Evolutionary conservation across 768 basidiomycete species (phyloP), one percentile per base, ranked within the genome.

Genomic region (Dentipellis sp.): DNA sequence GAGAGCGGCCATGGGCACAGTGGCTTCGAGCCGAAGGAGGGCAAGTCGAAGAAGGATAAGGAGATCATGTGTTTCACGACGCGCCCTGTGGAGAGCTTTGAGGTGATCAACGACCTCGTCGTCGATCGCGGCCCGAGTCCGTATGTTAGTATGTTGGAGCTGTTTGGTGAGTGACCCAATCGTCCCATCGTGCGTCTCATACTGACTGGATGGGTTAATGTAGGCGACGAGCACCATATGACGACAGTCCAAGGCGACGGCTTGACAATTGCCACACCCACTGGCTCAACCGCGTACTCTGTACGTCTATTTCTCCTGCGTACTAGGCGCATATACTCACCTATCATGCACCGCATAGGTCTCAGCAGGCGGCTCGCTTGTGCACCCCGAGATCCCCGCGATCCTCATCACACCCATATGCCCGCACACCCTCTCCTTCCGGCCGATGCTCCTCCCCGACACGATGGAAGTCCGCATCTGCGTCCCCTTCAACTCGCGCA

Each of bases 231-330:
- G 61, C 92, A 99, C 70, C 97, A 98, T 74, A 86, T 99, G 81
- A 99, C 97, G 1, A 99, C 97, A 2, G 97, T 98, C 2, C 97
- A 98, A 72, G 97, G 94, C 0, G 97, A 99, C 65, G 97, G 97
- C 11, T 74, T 99, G 45, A 92, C 90, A 34, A 86, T 99, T 14
- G 87, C 87, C 21, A 99, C 97, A 0, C 97, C 97, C 8, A 99
- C 97, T 0, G 97, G 97, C 4, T 98, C 97, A 0, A 99, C 97
- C 10, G 97, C 97, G 3, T 99, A 99, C 70, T 99, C 97, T 14
- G 91, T 93, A 63, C 48, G 86, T 73, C 19, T 52, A 10, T n/a
- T 48, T 39, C 21, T n/a, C 50, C 21, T 16, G 16, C 46, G 29
- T 6, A 17, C n/a, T 51, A 29, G 6, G 53, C 48, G 50, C 46